phyloP scores from a whole-genome alignment of 2,329 filamentous ascomycete genomes.

The Ophiostoma sp. region DNA sequence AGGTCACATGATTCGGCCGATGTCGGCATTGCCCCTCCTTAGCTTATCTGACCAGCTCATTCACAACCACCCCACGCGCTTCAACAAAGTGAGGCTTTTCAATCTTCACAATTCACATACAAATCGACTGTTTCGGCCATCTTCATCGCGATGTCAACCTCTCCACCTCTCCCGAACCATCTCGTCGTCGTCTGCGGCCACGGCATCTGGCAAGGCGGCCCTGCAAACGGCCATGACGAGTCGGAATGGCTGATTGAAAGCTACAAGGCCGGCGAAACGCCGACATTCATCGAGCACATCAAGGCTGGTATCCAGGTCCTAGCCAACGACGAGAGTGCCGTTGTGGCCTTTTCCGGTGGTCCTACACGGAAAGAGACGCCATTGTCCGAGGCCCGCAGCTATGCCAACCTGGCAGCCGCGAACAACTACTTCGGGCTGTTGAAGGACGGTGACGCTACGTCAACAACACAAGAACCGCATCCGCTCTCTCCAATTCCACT shows the following conservation, averaged over 20 bases:
- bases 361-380: constrained; percentile 60
- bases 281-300: constrained; percentile 77
- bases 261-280: constrained; percentile 76
- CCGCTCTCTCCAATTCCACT: constrained; percentile 36
- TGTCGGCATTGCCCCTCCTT: constrained; percentile 6
- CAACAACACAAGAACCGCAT: neutral
- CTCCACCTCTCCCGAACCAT: constrained; percentile 43
- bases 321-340: constrained; percentile 44
- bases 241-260: constrained; percentile 70
- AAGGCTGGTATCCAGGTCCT: constrained; percentile 61
- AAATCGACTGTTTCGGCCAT: neutral
- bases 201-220: constrained; percentile 69
- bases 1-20: constrained; percentile 17
- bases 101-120: neutral
- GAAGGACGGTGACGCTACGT: constrained; percentile 1
- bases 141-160: neutral
- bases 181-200: constrained; percentile 84
- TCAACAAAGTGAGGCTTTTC: constrained; percentile 13
- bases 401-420: constrained; percentile 53
- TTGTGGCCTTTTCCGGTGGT: constrained; percentile 73
- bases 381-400: constrained; percentile 63
- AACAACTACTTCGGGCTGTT: constrained; percentile 50
- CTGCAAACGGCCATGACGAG: constrained; percentile 53
- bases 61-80: neutral
- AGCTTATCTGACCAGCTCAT: too few species aligned